Evolutionary conservation across 306 rosid species (phyloP), one percentile per base, ranked within the genome.

Genomic region (Quercus cerris): DNA sequence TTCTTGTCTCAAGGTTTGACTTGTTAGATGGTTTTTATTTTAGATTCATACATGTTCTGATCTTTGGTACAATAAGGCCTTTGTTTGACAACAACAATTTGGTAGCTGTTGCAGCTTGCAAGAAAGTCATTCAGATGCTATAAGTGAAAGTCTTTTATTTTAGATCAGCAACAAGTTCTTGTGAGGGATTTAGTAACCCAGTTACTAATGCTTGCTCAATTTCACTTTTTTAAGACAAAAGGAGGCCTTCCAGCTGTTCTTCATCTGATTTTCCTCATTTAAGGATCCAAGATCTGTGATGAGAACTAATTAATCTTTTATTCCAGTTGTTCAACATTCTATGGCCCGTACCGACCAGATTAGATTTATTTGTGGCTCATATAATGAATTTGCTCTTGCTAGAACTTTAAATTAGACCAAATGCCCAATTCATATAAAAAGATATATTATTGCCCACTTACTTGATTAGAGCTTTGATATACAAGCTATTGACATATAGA

Each of bases 401-500:
- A 19, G 67, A 59, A 23, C 67, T 59, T 3, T 23, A 59, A 49
- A 30, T 27, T 46, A 25, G 67, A 55, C 67, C 27, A 51, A 66
- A n/a, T 59, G 56, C 52, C 31, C 63, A 20, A 75, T 55, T 6
- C 33, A 31, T 38, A 20, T 30, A 13, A 7, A 27, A 57, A 17
- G 8, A 10, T 1, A 28, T 15, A 15, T 30, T 30, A 64, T 64
- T 19, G 67, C 64, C 11, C 14, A 14, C n/a, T 55, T 73, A 6
- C 8, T 23, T 30, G 54, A 33, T 57, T 71, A 18, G 6, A 59
- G 49, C 10, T 70, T 46, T 73, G 28, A 20, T 23, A 51, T 63
- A 46, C 73, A 61, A 75, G 12, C 56, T 23, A 69, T 81, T 85
- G 76, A 88, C 41, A 38, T 27, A 80, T 81, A 31, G 54, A 66